Evolutionary conservation across 139 green algal genomes (phyloP), one percentile per base, ranked within the genome.

Genomic region (Nannochloris sp.): DNA sequence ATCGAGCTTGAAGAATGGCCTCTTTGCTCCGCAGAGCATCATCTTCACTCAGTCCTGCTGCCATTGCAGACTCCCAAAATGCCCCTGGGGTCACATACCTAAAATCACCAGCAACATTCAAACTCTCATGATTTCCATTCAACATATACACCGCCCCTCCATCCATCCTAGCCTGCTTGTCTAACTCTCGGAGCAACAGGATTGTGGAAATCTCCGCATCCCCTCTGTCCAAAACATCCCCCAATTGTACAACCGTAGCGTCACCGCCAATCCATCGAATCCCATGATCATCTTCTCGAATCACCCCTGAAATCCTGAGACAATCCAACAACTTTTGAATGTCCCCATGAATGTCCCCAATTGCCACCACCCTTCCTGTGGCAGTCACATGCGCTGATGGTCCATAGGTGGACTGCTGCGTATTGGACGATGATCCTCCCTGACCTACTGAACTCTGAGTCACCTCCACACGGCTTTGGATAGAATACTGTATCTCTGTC

Each of bases 281-380:
- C 5, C 56, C 63, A 6, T 75, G 61, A 17, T 75, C 59, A 16
- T 82, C 77, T 50, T 81, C 69, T 3, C 56, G 43, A 10, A 93
- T 67, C 16, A 95, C 82, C 1, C 79, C 71, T 23, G 84, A 84
- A 36, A 90, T 45, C 62, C 84, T 72, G 23, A 96, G 73, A n/a
- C 72, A 72, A 11, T 72, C 62, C 23, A 93, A 72, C 6, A 86
- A 79, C 73, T 96, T 95, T 10, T 75, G 55, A 51, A 94, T 59
- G 72, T 96, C 89, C 5, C 89, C 89, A 66, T 96, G 89, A 16
- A 96, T 77, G 68, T 96, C 89, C 4, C 89, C 89, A 62, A 96
- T 86, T 90, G 80, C 67, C 67, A 20, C 23, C 3, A 72, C 11
- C 6, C 29, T 62, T 8, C 86, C 87, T 6, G 78, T 83, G 2